phyloP scores from a whole-genome alignment of 257 asterid genomes.

The Solanum pinnatisectum region DNA sequence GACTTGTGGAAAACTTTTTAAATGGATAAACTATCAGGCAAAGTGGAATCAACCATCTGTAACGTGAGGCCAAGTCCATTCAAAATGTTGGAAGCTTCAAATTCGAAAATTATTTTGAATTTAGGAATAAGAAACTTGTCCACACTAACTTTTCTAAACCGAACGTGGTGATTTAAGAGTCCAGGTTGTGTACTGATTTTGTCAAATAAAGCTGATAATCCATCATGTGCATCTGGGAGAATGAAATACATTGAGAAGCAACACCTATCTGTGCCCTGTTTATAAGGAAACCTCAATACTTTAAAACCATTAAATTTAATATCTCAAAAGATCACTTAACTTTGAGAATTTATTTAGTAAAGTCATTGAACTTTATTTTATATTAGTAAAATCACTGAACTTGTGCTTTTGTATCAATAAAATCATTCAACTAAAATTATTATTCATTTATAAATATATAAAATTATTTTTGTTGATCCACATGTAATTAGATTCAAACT shows the following conservation, averaged over 20 bases:
- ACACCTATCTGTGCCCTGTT: constrained; percentile 11
- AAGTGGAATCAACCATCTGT: constrained; percentile 15
- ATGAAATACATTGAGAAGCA: constrained; percentile 18
- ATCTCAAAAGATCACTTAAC: too few relatives aligned
- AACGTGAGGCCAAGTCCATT: constrained; percentile 11
- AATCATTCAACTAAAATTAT: too few relatives aligned
- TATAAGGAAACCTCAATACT: constrained; percentile 16
- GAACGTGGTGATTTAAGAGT: constrained; percentile 11
- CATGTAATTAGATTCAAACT: too few relatives aligned
- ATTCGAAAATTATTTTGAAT: constrained; percentile 18
- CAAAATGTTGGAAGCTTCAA: constrained; percentile 23
- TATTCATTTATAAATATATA: too few relatives aligned
- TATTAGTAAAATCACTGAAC: too few relatives aligned
- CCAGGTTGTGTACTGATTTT: constrained; percentile 11
- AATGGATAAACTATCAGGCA: background rate
- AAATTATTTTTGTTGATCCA: too few relatives aligned
- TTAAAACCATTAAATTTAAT: too few relatives aligned
- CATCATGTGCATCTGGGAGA: constrained; percentile 21
- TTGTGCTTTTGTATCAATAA: too few relatives aligned
- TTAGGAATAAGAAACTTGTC: constrained; percentile 18
- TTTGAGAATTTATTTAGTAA: too few relatives aligned
- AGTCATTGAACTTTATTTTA: too few relatives aligned
- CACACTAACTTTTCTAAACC: background rate
- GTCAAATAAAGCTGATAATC: constrained; percentile 10
- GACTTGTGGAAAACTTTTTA: constrained; percentile 1